A percentile compares a stretch with the other conserved stretches of the same genome.
These are phyloP conservation scores for Dimargaris xerosporica DNA, from an alignment of 192 early-diverging fungal species.

Conservation along the genomic window DNA sequence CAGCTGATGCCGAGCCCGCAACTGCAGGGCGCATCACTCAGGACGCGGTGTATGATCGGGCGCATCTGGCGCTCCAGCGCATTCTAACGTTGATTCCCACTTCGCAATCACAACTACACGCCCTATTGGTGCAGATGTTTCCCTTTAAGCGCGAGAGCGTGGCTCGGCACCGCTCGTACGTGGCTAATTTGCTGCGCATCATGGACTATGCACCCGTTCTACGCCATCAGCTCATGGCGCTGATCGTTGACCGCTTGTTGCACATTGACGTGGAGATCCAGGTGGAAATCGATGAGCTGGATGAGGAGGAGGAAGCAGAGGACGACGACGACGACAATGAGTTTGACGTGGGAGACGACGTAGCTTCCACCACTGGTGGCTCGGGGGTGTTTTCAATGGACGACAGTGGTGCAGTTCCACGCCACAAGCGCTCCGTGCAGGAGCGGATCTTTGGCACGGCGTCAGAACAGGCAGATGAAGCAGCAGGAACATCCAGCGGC, in stretches of 20 bases:
- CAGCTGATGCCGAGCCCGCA: neutral
- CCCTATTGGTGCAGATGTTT: slow-evolving; percentile 44
- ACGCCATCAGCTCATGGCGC: slow-evolving; percentile 46
- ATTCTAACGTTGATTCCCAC: slow-evolving; percentile 57
- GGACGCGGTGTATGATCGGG: slow-evolving; percentile 32
- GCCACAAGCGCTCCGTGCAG: too few species aligned
- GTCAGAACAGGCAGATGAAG: too few species aligned
- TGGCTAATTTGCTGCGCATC: slow-evolving; percentile 60
- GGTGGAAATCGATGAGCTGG: slow-evolving; percentile 71
- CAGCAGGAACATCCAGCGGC: too few species aligned
- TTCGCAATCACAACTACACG: slow-evolving; percentile 41
- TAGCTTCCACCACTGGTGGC: slow-evolving; percentile 9
- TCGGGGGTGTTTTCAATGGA: slow-evolving; percentile 13
- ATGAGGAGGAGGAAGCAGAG: slow-evolving; percentile 40
- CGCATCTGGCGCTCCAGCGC: slow-evolving; percentile 40
- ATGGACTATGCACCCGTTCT: slow-evolving; percentile 63
- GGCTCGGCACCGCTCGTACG: slow-evolving; percentile 39
- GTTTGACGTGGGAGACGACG: slow-evolving; percentile 15
- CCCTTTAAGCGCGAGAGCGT: slow-evolving; percentile 55
- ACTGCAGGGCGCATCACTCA: slow-evolving; percentile 8
- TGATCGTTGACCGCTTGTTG: slow-evolving; percentile 69
- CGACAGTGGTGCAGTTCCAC: too few species aligned
- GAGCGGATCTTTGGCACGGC: too few species aligned
- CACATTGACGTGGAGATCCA: slow-evolving; percentile 93
- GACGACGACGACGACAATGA: slow-evolving; percentile 24